A percentile compares a stretch with the other conserved stretches of the same genome.
Conservation (phyloP, 192 early-diverging fungal genomes). For the Helicostylum pulchrum region DNA sequence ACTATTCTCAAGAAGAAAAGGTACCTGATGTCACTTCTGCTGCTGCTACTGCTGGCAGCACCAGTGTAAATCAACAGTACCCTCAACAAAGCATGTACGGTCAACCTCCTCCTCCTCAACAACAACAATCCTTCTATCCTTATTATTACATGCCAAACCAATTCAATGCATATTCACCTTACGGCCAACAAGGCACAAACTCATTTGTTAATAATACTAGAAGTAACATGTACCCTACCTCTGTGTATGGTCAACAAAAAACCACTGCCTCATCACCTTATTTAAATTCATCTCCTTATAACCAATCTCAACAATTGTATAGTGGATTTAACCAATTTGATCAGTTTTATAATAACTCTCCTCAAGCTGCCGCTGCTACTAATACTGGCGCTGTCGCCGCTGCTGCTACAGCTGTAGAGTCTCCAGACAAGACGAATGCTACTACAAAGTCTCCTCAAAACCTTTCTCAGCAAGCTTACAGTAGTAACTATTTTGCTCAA, state of each 20-base stretch:
- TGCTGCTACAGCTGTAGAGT: too few species aligned
- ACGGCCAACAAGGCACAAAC: constrained; percentile 58
- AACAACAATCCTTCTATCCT: constrained; percentile 74
- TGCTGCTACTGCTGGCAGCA: too few species aligned
- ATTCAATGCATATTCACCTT: constrained; percentile 80
- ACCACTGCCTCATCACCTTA: constrained; percentile 14
- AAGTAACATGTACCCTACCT: constrained; percentile 79
- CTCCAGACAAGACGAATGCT: constrained; percentile 9
- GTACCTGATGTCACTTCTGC: too few species aligned
- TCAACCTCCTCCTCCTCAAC: constrained; percentile 48
- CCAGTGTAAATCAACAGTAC: constrained; percentile 37
- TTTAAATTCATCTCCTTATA: constrained; percentile 32
- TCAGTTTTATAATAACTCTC: constrained; percentile 18
- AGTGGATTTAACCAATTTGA: too few species aligned
- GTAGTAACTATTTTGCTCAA: background rate
- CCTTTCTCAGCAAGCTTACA: constrained; percentile 28
- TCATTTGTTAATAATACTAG: constrained; percentile 59
- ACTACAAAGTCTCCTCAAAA: constrained; percentile 30
- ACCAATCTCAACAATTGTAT: constrained; percentile 18
- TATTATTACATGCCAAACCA: constrained; percentile 80
- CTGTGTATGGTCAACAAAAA: constrained; percentile 56
- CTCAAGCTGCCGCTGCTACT: constrained; percentile 12
- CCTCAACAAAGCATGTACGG: constrained; percentile 37
- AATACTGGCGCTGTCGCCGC: too few species aligned
- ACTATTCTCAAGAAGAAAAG: too few species aligned